Conservation (phyloP, 1,139 yeast genomes). For the Torulaspora globosa region DNA sequence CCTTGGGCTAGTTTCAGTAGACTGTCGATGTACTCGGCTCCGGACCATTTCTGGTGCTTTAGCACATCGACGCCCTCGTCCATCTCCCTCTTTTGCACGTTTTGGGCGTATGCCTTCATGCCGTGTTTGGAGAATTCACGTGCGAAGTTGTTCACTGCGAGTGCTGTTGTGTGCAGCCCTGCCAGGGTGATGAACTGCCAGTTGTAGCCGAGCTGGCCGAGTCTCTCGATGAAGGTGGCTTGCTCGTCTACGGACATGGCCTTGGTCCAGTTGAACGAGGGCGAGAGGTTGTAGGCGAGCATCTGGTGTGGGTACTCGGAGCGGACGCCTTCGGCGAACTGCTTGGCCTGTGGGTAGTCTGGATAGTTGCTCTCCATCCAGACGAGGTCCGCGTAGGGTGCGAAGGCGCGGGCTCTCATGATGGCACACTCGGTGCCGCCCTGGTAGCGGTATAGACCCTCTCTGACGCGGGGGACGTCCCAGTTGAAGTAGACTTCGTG, state of each 20-base stretch:
- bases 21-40: slow-evolving; percentile 95
- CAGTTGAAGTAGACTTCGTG: slow-evolving; percentile 87
- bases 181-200: slow-evolving; percentile 99
- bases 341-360: slow-evolving; percentile 88
- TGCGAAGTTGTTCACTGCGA: slow-evolving; percentile 84
- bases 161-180: slow-evolving; percentile 93
- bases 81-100: slow-evolving; percentile 84
- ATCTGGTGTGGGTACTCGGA: slow-evolving; percentile 80
- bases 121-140: slow-evolving; percentile 75
- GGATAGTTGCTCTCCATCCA: slow-evolving; percentile 99
- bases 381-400: slow-evolving; percentile 91
- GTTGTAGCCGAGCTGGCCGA: slow-evolving; percentile 85
- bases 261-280: slow-evolving; percentile 96
- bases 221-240: slow-evolving; percentile 82
- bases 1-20: slow-evolving; percentile 88
- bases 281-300: slow-evolving; percentile 94
- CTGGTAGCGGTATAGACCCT: slow-evolving; percentile 93
- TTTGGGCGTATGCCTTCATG: slow-evolving; percentile 92
- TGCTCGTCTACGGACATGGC: slow-evolving; percentile 89
- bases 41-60: slow-evolving; percentile 98
- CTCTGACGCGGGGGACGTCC: slow-evolving; percentile 95
- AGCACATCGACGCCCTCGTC: slow-evolving; percentile 90
- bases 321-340: slow-evolving; percentile 89
- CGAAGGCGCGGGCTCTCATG: slow-evolving; percentile 93
- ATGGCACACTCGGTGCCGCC: slow-evolving; percentile 98